A percentile compares a stretch with the other conserved stretches of the same genome.
Conservation (phyloP, 106 monocot genomes). For the Allium fistulosum region DNA sequence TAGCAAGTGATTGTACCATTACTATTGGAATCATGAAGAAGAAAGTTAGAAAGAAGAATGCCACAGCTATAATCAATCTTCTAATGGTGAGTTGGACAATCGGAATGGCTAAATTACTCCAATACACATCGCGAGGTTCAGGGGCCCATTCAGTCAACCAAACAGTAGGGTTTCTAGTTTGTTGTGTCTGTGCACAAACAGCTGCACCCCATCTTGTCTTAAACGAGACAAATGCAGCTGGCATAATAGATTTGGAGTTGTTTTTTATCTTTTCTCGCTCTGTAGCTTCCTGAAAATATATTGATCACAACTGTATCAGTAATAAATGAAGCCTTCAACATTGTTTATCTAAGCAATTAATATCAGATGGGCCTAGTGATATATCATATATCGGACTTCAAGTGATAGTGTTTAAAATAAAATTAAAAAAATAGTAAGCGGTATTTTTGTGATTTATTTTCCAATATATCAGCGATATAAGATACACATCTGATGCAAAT, state of each 20-base stretch:
- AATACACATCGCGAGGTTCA: conserved; percentile 77
- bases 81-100: conserved; percentile 47
- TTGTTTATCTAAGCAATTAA: too few relatives aligned
- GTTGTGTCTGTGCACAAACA: conserved; percentile 82
- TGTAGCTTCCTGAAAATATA: conserved; percentile 25
- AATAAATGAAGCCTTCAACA: too few relatives aligned
- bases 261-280: conserved; percentile 51
- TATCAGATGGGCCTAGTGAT: too few relatives aligned
- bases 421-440: too few relatives aligned
- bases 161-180: conserved; percentile 56
- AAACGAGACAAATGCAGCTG: conserved; percentile 80
- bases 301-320: too few relatives aligned
- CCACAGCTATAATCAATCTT: conserved; percentile 41
- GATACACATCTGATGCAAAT: too few relatives aligned
- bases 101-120: conserved; percentile 65
- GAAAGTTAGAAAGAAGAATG: conserved; percentile 75
- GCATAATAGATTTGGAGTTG: conserved; percentile 40
- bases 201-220: conserved; percentile 67
- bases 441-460: too few relatives aligned
- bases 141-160: conserved; percentile 86
- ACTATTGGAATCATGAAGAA: conserved; percentile 76
- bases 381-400: too few relatives aligned
- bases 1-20: conserved; percentile 74
- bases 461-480: too few relatives aligned
- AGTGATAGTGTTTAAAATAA: too few relatives aligned